Conservation (phyloP, 352 stramenopile species). For the Phytophthora vignae region DNA sequence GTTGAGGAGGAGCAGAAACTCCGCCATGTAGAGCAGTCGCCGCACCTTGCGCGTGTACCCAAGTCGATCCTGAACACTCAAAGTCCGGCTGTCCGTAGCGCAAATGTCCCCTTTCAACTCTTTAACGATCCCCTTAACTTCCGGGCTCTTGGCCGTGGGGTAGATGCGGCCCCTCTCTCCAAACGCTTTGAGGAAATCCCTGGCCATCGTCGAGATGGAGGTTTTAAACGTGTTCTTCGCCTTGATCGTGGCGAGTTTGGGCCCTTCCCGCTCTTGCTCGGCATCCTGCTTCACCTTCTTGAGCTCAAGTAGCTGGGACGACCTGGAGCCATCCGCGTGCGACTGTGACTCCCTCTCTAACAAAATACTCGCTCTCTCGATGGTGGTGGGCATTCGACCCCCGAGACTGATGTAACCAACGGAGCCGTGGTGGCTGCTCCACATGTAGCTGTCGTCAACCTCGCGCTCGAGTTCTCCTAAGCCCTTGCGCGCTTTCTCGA, state of each 20-base stretch:
- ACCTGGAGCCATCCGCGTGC: background rate
- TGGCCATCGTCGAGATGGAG: background rate
- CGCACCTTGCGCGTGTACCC: conserved; percentile 3
- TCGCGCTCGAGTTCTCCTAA: background rate
- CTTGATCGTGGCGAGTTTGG: background rate
- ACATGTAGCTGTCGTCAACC: background rate
- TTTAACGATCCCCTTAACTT: background rate
- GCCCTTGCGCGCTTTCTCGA: conserved; percentile 3
- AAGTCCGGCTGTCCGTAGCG: background rate
- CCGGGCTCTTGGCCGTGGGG: background rate
- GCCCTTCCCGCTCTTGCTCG: background rate
- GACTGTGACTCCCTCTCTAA: background rate
- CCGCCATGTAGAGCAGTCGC: conserved; percentile 20
- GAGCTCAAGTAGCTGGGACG: background rate
- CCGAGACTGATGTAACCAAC: background rate
- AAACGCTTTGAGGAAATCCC: background rate
- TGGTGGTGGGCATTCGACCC: background rate
- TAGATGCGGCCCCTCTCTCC: background rate
- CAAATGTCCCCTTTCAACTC: background rate
- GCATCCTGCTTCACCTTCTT: background rate
- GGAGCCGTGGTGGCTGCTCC: background rate
- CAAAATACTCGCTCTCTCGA: background rate
- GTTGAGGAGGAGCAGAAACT: conserved; percentile 23
- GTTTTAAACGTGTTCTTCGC: background rate
- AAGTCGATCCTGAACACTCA: background rate